Evolutionary conservation across 148 eudicot species (phyloP).

Genomic region (Salicornia ramosissima): DNA sequence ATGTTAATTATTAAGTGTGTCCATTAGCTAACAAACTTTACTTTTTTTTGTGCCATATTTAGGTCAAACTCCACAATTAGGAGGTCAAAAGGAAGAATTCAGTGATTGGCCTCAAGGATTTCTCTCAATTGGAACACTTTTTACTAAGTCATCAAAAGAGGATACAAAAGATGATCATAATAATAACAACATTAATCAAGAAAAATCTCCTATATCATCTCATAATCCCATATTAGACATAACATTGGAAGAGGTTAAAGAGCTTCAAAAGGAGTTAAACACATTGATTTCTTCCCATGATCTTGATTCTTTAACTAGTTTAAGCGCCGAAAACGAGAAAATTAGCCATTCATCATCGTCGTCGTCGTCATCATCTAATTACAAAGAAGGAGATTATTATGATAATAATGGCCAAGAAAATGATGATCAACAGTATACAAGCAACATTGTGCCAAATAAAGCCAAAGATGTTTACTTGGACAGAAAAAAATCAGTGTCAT

Average conservation of each 20-base stretch:
- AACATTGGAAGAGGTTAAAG: slow-evolving; percentile 35
- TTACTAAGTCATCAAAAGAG: slow-evolving; percentile 33
- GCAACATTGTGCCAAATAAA: slow-evolving; percentile 17
- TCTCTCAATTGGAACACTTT: slow-evolving; percentile 76
- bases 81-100: slow-evolving; percentile 47
- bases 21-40: no score
- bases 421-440: slow-evolving; percentile 16
- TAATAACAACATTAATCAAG: neutral
- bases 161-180: slow-evolving; percentile 19
- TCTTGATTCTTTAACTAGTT: slow-evolving; percentile 18
- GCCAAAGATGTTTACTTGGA: slow-evolving; percentile 31
- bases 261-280: slow-evolving; percentile 40
- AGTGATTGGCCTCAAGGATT: slow-evolving; percentile 78
- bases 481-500: slow-evolving; percentile 52
- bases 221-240: slow-evolving; percentile 18
- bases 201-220: slow-evolving; percentile 10
- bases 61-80: slow-evolving; percentile 33
- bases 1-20: no score
- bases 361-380: neutral
- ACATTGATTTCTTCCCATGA: slow-evolving; percentile 18
- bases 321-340: slow-evolving; percentile 2
- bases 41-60: neutral
- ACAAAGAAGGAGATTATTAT: slow-evolving; percentile 4
- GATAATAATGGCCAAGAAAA: slow-evolving; percentile 17
- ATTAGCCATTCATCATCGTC: neutral